Evolutionary conservation across 1,284 basidiomycete species (phyloP).

Genomic region (Apiotrichum domesticum): DNA sequence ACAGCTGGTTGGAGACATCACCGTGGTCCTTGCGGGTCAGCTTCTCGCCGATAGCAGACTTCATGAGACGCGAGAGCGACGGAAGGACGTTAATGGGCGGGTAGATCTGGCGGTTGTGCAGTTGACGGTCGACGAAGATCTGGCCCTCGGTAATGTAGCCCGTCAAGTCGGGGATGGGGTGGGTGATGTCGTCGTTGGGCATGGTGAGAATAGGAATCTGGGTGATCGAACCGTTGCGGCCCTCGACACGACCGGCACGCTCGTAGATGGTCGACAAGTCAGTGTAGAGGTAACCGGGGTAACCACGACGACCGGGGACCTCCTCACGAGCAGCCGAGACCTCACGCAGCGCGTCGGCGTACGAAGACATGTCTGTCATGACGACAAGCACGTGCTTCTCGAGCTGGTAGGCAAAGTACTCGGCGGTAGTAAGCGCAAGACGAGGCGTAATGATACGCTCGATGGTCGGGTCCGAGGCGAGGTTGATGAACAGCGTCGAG

Average conservation of each 20-base stretch:
- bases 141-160: slow-evolving; percentile 99
- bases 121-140: slow-evolving; percentile 88
- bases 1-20: slow-evolving; percentile 98
- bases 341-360: slow-evolving; percentile 24
- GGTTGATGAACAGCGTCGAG: slow-evolving; percentile 96
- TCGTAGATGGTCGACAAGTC: slow-evolving; percentile 99
- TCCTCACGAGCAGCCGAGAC: slow-evolving; percentile 98
- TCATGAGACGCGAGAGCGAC: slow-evolving; percentile 98
- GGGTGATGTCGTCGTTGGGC: slow-evolving; percentile 99
- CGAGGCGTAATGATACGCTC: slow-evolving; percentile 99
- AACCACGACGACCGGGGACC: slow-evolving; percentile 98
- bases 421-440: slow-evolving; percentile 94
- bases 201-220: slow-evolving; percentile 99
- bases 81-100: slow-evolving; percentile 99
- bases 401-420: slow-evolving; percentile 99
- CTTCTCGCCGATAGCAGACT: slow-evolving; percentile 96
- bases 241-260: slow-evolving; percentile 95
- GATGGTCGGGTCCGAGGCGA: slow-evolving; percentile 99
- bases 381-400: slow-evolving; percentile 99
- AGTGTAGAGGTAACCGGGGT: slow-evolving; percentile 80
- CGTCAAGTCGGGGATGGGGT: slow-evolving; percentile 98
- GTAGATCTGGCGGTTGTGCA: slow-evolving; percentile 76
- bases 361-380: slow-evolving; percentile 82
- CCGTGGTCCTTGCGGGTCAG: slow-evolving; percentile 97
- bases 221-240: slow-evolving; percentile 97